Conservation (phyloP, 2,329 filamentous ascomycete species). For the Colletotrichum liaoningense region DNA sequence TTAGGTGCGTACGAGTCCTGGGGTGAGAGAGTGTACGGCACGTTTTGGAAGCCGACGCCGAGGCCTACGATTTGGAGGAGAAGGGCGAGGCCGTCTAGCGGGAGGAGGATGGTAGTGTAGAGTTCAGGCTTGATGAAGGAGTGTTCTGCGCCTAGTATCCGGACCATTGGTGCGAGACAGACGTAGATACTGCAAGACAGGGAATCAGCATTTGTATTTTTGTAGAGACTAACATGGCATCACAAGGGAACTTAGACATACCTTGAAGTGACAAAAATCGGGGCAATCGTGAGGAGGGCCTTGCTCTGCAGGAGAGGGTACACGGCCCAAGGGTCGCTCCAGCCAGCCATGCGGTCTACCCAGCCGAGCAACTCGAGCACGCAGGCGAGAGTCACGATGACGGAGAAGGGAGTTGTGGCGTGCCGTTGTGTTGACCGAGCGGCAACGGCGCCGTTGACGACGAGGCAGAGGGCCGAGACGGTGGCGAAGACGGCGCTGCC, state of each 20-base stretch:
- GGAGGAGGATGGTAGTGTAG: slow-evolving; percentile 42
- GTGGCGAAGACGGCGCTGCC: slow-evolving; percentile 37
- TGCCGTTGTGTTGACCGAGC: slow-evolving; percentile 11
- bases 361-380: slow-evolving; percentile 42
- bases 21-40: slow-evolving; percentile 8
- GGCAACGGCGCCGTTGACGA: slow-evolving; percentile 36
- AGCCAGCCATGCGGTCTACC: slow-evolving; percentile 38
- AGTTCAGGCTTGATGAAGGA: slow-evolving; percentile 40
- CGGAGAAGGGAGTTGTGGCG: slow-evolving; percentile 34
- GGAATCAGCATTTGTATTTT: background rate
- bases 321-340: slow-evolving; percentile 40
- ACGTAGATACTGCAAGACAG: slow-evolving; percentile 42
- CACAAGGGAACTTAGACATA: slow-evolving; percentile 8
- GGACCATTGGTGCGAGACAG: slow-evolving; percentile 40
- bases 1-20: background rate
- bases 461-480: slow-evolving; percentile 38
- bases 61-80: slow-evolving; percentile 43
- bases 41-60: slow-evolving; percentile 41
- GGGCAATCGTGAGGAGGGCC: slow-evolving; percentile 42
- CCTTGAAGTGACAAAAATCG: slow-evolving; percentile 43
- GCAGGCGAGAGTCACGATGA: slow-evolving; percentile 40
- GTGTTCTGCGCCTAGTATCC: slow-evolving; percentile 43
- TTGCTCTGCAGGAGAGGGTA: slow-evolving; percentile 39
- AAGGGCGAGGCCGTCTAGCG: slow-evolving; percentile 41
- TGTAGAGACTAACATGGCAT: no score